A percentile compares a stretch with the other conserved stretches of the same genome.
Conservation (phyloP, 805 yeast genomes). For the Candida qinlingensis region DNA sequence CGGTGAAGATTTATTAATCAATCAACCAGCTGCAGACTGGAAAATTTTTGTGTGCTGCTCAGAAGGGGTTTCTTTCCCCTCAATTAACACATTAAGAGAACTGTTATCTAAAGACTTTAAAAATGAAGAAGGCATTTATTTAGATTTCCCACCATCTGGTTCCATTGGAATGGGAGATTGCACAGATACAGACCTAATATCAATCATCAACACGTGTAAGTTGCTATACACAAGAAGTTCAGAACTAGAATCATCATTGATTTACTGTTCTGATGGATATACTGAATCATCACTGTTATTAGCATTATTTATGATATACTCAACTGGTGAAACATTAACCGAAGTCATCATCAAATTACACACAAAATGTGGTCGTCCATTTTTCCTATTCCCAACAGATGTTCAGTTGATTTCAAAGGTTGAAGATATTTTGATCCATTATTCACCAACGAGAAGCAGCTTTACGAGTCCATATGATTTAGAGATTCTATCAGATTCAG, state of each 20-base stretch:
- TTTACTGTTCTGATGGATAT: slow-evolving; percentile 87
- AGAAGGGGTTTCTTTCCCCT: slow-evolving; percentile 54
- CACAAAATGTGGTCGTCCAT: slow-evolving; percentile 62
- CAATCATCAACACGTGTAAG: slow-evolving; percentile 67
- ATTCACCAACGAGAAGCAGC: slow-evolving; percentile 43
- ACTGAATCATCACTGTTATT: slow-evolving; percentile 82
- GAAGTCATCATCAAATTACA: slow-evolving; percentile 67
- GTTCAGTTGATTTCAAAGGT: slow-evolving; percentile 58
- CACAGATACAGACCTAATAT: slow-evolving; percentile 52
- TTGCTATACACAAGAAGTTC: slow-evolving; percentile 44
- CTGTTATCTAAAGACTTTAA: slow-evolving; percentile 15
- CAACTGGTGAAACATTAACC: slow-evolving; percentile 53
- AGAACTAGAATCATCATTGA: slow-evolving; percentile 35
- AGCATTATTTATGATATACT: slow-evolving; percentile 65
- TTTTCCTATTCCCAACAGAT: slow-evolving; percentile 77
- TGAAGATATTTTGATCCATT: slow-evolving; percentile 53
- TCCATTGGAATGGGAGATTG: slow-evolving; percentile 72
- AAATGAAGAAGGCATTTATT: slow-evolving; percentile 19
- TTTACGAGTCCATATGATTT: slow-evolving; percentile 10
- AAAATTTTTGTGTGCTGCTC: slow-evolving; percentile 51
- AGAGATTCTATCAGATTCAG: slow-evolving; percentile 22
- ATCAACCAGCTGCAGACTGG: slow-evolving; percentile 52
- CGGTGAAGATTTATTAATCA: slow-evolving; percentile 30
- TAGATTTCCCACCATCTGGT: slow-evolving; percentile 84
- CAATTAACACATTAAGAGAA: slow-evolving; percentile 30